These are phyloP conservation scores for Trichophyton rubrum DNA, from an alignment of 2,329 filamentous ascomycete genomes.

Conservation along the genomic window DNA sequence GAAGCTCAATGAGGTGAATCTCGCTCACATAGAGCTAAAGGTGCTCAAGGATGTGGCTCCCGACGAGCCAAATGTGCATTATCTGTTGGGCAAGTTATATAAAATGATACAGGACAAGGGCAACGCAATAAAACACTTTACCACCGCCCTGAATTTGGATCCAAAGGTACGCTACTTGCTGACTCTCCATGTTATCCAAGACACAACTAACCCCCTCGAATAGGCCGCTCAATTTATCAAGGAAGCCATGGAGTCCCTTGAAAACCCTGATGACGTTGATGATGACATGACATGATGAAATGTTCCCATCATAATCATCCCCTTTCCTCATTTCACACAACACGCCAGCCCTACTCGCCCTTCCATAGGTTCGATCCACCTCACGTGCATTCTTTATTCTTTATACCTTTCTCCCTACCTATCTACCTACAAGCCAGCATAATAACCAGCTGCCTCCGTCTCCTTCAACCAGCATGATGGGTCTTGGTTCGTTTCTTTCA, in stretches of 20 bases:
- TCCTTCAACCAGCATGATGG: background rate
- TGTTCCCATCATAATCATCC: constrained; percentile 1
- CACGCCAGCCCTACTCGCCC: background rate
- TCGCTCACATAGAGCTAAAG: constrained; percentile 69
- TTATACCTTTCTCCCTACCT: background rate
- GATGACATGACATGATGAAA: constrained; percentile 34
- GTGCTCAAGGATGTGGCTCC: constrained; percentile 84
- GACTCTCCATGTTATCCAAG: constrained; percentile 11
- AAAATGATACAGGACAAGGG: constrained; percentile 49
- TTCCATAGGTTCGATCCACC: background rate
- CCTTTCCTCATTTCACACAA: background rate
- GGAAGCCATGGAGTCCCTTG: constrained; percentile 85
- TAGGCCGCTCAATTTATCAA: constrained; percentile 91
- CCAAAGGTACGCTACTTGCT: constrained; percentile 60
- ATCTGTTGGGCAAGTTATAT: constrained; percentile 61
- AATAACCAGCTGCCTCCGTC: background rate
- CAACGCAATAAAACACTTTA: constrained; percentile 83
- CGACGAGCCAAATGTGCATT: constrained; percentile 92
- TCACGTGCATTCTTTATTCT: background rate
- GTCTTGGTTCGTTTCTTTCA: background rate
- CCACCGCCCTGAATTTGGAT: constrained; percentile 86
- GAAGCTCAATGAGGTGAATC: constrained; percentile 54
- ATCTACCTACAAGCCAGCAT: constrained; percentile 40
- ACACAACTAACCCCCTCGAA: background rate
- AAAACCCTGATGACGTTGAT: constrained; percentile 56